These are phyloP conservation scores for Globomyces pollinis-pini DNA, from an alignment of 192 early-diverging fungal species.

Conservation along the genomic window DNA sequence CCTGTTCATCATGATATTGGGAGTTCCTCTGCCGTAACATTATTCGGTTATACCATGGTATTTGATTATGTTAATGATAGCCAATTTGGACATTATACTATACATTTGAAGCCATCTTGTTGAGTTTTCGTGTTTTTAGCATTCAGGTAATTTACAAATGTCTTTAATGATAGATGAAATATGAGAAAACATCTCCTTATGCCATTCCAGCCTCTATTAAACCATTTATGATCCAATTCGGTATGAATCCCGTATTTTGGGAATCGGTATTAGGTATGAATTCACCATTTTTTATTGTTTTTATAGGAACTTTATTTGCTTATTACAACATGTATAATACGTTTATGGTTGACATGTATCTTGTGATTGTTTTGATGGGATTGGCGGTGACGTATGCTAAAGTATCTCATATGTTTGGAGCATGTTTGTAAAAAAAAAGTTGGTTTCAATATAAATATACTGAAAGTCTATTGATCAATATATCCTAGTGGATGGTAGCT, in stretches of 20 bases:
- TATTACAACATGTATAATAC: conserved; percentile 13
- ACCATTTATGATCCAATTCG: conserved; percentile 6
- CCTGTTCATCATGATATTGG: conserved; percentile 10
- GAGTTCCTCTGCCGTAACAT: background rate
- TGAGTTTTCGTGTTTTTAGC: background rate
- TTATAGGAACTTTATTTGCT: background rate
- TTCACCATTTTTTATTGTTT: background rate
- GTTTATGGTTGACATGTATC: conserved; percentile 2
- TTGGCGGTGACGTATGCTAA: background rate
- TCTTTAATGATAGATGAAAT: background rate
- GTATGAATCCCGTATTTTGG: conserved; percentile 4
- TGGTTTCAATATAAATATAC: too few species aligned
- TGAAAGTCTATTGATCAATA: too few species aligned
- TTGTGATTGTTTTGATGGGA: conserved; percentile 5
- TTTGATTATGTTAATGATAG: background rate
- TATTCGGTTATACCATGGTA: conserved; percentile 7
- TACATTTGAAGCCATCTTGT: conserved; percentile 1
- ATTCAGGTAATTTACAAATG: background rate
- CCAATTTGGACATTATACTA: conserved; percentile 1
- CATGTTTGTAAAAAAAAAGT: too few species aligned
- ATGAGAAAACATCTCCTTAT: background rate
- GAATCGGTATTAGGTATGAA: background rate
- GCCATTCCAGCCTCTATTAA: conserved; percentile 6
- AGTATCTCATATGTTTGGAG: too few species aligned
- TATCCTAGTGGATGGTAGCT: too few species aligned